phyloP scores from a whole-genome alignment of 495 filamentous ascomycete species.

The Margaritispora aquatica region DNA sequence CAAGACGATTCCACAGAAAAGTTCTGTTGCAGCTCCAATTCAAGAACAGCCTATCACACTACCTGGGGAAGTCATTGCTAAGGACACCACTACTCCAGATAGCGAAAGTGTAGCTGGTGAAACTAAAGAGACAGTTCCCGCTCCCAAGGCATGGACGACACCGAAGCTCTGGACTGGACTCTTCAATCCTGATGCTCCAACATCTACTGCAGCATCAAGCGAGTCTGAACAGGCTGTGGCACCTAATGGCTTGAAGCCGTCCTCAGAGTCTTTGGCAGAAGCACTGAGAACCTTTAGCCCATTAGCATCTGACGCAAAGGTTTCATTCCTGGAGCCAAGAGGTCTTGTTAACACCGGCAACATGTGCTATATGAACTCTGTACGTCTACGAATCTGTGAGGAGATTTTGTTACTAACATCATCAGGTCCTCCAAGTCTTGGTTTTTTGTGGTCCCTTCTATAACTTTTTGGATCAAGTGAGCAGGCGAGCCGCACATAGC shows the following conservation, averaged over 20 bases:
- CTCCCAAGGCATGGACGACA: constrained; percentile 22
- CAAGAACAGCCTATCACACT: constrained; percentile 22
- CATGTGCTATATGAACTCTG: constrained; percentile 99
- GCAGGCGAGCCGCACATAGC: constrained; percentile 75
- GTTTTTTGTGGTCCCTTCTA: constrained; percentile 93
- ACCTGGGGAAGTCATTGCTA: constrained; percentile 1
- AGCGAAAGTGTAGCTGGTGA: constrained; percentile 6
- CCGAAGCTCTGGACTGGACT: constrained; percentile 21
- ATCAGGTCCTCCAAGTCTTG: constrained; percentile 84
- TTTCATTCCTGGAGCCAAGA: constrained; percentile 85
- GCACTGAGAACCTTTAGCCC: constrained; percentile 62
- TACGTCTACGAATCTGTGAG: constrained; percentile 39
- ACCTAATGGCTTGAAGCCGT: constrained; percentile 37
- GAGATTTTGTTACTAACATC: constrained; percentile 4
- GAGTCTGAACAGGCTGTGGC: constrained; percentile 10
- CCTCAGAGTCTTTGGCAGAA: constrained; percentile 62
- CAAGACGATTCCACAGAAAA: constrained; percentile 26
- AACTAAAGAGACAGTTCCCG: not conserved
- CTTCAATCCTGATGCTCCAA: constrained; percentile 19
- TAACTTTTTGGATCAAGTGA: constrained; percentile 82
- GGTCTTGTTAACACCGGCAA: constrained; percentile 96
- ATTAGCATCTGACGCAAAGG: constrained; percentile 52
- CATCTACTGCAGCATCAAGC: constrained; percentile 9
- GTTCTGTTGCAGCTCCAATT: constrained; percentile 22
- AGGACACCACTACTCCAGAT: not conserved